Conservation (phyloP, 2,329 filamentous ascomycete genomes). For the Fusarium sp. region DNA sequence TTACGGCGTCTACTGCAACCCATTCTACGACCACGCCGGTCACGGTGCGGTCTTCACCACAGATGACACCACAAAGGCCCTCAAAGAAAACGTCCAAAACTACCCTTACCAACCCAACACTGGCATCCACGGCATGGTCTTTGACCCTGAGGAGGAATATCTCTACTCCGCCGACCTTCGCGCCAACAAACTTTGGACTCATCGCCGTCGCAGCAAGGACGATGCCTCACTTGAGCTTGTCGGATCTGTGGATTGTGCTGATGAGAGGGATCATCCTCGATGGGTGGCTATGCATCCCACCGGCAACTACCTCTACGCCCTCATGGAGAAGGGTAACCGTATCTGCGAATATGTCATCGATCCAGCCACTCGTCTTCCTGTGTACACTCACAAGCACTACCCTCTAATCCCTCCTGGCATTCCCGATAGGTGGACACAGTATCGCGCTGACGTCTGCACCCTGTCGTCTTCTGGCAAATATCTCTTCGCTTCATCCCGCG, state of each 20-base stretch:
- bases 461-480: slow-evolving; percentile 76
- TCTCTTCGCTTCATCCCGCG: slow-evolving; percentile 85
- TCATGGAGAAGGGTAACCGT: slow-evolving; percentile 91
- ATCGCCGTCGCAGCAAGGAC: slow-evolving; percentile 70
- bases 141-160: slow-evolving; percentile 77
- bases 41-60: slow-evolving; percentile 81
- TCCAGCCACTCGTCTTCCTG: slow-evolving; percentile 75
- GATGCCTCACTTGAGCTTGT: slow-evolving; percentile 67
- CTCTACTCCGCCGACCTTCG: slow-evolving; percentile 83
- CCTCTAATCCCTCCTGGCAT: slow-evolving; percentile 83
- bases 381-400: slow-evolving; percentile 80
- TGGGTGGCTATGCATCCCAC: slow-evolving; percentile 88
- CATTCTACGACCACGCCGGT: slow-evolving; percentile 88
- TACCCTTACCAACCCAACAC: slow-evolving; percentile 76
- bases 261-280: slow-evolving; percentile 79
- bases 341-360: slow-evolving; percentile 86
- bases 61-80: slow-evolving; percentile 61
- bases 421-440: slow-evolving; percentile 68
- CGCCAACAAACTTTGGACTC: slow-evolving; percentile 86
- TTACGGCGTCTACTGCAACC: slow-evolving; percentile 87
- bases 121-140: slow-evolving; percentile 85
- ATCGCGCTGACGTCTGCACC: slow-evolving; percentile 86
- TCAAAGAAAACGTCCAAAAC: slow-evolving; percentile 75
- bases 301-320: slow-evolving; percentile 81
- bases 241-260: slow-evolving; percentile 77